These are phyloP conservation scores for Mycena venus DNA, from an alignment of 768 basidiomycete species.

Conservation along the genomic window DNA sequence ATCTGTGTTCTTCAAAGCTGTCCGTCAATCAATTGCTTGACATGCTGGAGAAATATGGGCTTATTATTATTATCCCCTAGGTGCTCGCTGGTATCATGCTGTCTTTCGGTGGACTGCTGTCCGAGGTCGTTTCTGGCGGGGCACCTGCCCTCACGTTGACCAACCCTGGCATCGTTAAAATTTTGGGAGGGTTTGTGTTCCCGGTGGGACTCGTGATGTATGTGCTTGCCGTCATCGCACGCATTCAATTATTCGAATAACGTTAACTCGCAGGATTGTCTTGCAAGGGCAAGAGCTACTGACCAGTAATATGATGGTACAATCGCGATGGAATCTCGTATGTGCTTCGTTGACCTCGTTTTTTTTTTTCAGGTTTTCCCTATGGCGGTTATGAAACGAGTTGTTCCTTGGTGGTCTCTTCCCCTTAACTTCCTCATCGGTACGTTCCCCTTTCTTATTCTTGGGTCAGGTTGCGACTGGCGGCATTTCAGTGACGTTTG, in stretches of 20 bases:
- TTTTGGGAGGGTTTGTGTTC: slow-evolving; percentile 78
- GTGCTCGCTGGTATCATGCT: slow-evolving; percentile 79
- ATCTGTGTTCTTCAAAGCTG: slow-evolving; percentile 76
- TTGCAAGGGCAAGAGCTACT: slow-evolving; percentile 78
- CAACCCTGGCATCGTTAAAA: slow-evolving; percentile 78
- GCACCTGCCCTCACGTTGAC: slow-evolving; percentile 60
- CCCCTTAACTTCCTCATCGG: slow-evolving; percentile 79
- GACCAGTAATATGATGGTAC: slow-evolving; percentile 84
- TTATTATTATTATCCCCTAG: slow-evolving; percentile 46
- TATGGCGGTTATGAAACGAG: slow-evolving; percentile 73
- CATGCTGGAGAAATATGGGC: background rate
- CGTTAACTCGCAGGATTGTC: slow-evolving; percentile 71
- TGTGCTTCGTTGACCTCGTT: background rate
- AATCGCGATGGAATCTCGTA: background rate
- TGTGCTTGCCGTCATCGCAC: slow-evolving; percentile 26
- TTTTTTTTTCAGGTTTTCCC: slow-evolving; percentile 65
- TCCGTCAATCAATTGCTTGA: slow-evolving; percentile 47
- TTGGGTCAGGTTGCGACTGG: background rate
- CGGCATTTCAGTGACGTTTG: slow-evolving; percentile 66
- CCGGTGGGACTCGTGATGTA: slow-evolving; percentile 85
- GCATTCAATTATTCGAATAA: background rate
- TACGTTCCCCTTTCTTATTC: slow-evolving; percentile 39
- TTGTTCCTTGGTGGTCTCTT: slow-evolving; percentile 79
- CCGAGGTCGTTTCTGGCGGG: slow-evolving; percentile 72
- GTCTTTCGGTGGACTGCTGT: slow-evolving; percentile 80